Conservation (phyloP, 2,329 filamentous ascomycete species). For the Apiospora koreana region DNA sequence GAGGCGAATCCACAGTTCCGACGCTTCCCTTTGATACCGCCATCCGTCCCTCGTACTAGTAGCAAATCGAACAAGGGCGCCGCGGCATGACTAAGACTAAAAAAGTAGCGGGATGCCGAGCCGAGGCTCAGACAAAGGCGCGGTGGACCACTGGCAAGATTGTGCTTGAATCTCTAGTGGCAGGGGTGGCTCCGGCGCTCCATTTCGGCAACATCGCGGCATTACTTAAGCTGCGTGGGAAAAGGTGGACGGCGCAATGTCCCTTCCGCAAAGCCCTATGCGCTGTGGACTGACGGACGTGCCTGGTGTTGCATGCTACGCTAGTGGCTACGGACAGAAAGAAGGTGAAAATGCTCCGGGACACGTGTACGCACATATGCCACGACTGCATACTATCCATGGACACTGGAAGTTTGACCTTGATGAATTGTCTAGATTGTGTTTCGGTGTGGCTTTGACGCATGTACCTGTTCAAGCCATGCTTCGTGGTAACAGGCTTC, state of each 20-base stretch:
- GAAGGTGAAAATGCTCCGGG: not conserved
- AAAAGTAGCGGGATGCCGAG: conserved; percentile 4
- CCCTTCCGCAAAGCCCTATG: not conserved
- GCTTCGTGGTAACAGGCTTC: not conserved
- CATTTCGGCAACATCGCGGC: conserved; percentile 8
- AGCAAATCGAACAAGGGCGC: not conserved
- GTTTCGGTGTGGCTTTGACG: not conserved
- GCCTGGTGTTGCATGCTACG: too few relatives aligned
- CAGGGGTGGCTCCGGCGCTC: not conserved
- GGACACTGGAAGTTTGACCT: not conserved
- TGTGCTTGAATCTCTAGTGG: not conserved
- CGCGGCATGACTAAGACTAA: conserved; percentile 11
- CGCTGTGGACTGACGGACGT: not conserved
- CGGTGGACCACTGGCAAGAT: not conserved
- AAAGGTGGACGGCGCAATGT: not conserved
- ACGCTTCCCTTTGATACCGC: not conserved
- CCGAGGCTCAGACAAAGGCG: not conserved
- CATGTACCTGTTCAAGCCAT: not conserved
- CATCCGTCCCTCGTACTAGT: not conserved
- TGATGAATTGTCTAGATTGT: too few relatives aligned
- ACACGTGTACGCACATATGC: not conserved
- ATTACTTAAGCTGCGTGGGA: conserved; percentile 8
- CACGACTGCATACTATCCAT: not conserved
- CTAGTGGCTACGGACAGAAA: too few relatives aligned
- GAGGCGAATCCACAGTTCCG: not conserved